phyloP scores from a whole-genome alignment of 352 stramenopile genomes.

The Pythium scleroteichum region DNA sequence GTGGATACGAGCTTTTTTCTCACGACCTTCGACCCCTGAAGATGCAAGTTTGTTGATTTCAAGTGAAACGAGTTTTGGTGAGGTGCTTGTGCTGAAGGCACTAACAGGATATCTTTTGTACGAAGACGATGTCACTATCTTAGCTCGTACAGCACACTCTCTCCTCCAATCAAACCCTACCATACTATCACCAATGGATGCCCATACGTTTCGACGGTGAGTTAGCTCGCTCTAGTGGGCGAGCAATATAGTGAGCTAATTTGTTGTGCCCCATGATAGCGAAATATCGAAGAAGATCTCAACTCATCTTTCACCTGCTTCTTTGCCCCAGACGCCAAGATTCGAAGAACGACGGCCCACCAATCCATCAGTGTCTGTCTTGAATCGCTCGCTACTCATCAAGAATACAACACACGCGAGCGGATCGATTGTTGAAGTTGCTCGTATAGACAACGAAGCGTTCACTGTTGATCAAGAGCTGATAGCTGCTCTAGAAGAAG shows the following conservation, averaged over 20 bases:
- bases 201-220: slow-evolving; percentile 17
- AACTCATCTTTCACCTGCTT: background rate
- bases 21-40: slow-evolving; percentile 31
- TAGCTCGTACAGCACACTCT: slow-evolving; percentile 30
- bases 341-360: too few species aligned
- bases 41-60: slow-evolving; percentile 35
- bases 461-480: slow-evolving; percentile 25
- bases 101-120: slow-evolving; percentile 46
- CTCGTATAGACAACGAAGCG: slow-evolving; percentile 4
- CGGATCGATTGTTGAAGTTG: slow-evolving; percentile 29
- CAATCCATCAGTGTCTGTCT: slow-evolving; percentile 29
- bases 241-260: background rate
- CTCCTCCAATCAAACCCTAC: slow-evolving; percentile 26
- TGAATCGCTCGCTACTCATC: slow-evolving; percentile 43
- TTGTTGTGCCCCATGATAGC: background rate
- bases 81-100: slow-evolving; percentile 51
- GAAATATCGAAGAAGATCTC: background rate
- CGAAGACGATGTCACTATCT: slow-evolving; percentile 21
- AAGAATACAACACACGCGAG: slow-evolving; percentile 33
- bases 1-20: slow-evolving; percentile 72
- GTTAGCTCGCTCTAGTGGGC: background rate
- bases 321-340: too few species aligned
- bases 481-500: slow-evolving; percentile 30
- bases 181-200: slow-evolving; percentile 26
- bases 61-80: slow-evolving; percentile 28